phyloP scores from a whole-genome alignment of 164 flowering plant genomes.

The Chimonanthus salicifolius region DNA sequence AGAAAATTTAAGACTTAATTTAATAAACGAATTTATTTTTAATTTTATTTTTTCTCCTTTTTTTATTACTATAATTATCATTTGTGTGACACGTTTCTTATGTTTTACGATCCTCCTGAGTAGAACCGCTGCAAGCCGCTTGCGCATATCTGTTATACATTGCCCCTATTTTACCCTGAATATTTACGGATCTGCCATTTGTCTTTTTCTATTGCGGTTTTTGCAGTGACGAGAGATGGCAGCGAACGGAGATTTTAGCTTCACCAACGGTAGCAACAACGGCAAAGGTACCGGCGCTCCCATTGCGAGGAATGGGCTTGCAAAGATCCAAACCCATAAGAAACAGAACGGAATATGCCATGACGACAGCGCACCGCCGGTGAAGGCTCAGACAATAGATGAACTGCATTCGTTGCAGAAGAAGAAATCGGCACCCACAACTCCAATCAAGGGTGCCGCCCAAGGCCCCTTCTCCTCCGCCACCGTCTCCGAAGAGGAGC shows the following conservation, averaged over 20 bases:
- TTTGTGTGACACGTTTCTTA: neutral
- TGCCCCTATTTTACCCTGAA: too few relatives aligned
- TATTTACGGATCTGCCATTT: constrained; percentile 1
- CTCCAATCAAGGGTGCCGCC: constrained; percentile 43
- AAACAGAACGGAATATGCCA: constrained; percentile 47
- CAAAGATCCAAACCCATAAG: constrained; percentile 36
- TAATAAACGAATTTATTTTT: too few relatives aligned
- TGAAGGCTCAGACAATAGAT: constrained; percentile 73
- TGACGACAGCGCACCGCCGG: constrained; percentile 50
- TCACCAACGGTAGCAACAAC: constrained; percentile 9
- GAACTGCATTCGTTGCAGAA: constrained; percentile 79
- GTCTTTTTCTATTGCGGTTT: neutral
- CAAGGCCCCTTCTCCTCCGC: constrained; percentile 35
- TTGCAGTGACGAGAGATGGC: constrained; percentile 26
- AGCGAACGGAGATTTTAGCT: constrained; percentile 29
- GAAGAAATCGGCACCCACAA: constrained; percentile 75
- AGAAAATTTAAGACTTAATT: too few relatives aligned
- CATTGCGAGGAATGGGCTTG: constrained; percentile 28
- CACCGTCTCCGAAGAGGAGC: constrained; percentile 56
- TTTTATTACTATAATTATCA: too few relatives aligned
- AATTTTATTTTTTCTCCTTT: too few relatives aligned
- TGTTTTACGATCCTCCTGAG: neutral
- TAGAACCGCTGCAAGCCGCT: neutral
- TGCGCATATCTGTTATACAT: neutral
- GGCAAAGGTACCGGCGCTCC: neutral